These are phyloP conservation scores for Pseudoneurospora amorphoporcata DNA, from an alignment of 495 filamentous ascomycete species.

Conservation along the genomic window DNA sequence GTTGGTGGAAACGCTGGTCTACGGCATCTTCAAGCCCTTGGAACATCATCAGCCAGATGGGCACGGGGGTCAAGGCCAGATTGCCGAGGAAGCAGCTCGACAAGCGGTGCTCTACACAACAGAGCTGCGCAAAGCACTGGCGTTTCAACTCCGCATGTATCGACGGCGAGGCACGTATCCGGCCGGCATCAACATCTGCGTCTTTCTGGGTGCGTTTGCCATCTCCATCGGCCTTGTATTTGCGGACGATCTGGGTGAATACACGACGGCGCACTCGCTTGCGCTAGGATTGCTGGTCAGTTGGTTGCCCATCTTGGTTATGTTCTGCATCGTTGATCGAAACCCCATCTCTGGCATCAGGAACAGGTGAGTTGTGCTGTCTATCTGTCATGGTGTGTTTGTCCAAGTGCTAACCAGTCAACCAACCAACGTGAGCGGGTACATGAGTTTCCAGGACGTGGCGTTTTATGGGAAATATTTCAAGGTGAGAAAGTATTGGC, in stretches of 20 bases:
- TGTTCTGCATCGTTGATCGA: constrained; percentile 37
- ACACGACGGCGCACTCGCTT: constrained; percentile 33
- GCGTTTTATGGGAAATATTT: constrained; percentile 8
- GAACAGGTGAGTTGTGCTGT: constrained; percentile 22
- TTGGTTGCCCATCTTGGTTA: constrained; percentile 40
- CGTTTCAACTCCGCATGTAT: constrained; percentile 3
- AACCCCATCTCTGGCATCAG: constrained; percentile 34
- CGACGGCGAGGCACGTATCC: constrained; percentile 7
- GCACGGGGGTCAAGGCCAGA: not conserved
- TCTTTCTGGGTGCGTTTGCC: constrained; percentile 22
- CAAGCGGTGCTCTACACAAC: not conserved
- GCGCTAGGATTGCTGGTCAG: constrained; percentile 36
- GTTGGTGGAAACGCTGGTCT: constrained; percentile 1
- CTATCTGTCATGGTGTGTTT: too few relatives aligned
- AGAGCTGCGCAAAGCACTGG: constrained; percentile 7
- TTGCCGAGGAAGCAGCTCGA: not conserved
- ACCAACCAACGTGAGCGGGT: constrained; percentile 7
- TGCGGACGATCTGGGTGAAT: constrained; percentile 21
- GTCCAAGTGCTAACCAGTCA: constrained; percentile 17
- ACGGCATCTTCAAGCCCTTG: constrained; percentile 8
- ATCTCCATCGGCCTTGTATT: constrained; percentile 39
- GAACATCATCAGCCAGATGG: not conserved
- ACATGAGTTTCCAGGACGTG: constrained; percentile 19
- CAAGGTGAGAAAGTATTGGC: constrained; percentile 5
- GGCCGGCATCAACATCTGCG: not conserved